Base-by-base conservation (phyloP, 2,329 filamentous ascomycete species). In the Pyricularia pennisetigena region DNA sequence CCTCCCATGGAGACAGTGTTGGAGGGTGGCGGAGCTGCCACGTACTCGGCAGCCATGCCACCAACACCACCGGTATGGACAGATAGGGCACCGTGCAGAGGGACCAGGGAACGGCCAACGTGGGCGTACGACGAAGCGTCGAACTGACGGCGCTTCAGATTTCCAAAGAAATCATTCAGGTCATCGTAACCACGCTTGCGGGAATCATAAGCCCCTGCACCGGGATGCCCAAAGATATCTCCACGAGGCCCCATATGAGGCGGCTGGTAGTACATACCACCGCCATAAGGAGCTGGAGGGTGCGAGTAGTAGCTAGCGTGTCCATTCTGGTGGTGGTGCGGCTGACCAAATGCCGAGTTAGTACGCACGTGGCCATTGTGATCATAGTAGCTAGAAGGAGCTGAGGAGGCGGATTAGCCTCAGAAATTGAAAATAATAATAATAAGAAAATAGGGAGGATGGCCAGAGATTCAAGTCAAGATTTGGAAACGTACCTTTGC, bases 81-180 rank as follows among this genome's bases (percentile, higher is more conserved):
- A 76, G 79, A 87, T 75, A 85, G 89, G 79, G 90, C 83, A 67
- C 88, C 87, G 76, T 95, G 92, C 14, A 97, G 85, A 70, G 91
- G 90, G 77, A 94, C 86, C 69, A 99, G 85, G 70, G 94, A 90
- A 76, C 95, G 92, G 73, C 93, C 93, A 71, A 99, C 93, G 75
- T 96, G 92, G 69, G 90, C 86, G 79, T 97, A 98, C n/a, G 91
- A 95, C 68, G 85, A 85, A 3, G 94, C 91, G 76, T 98, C 93
- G 72, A 98, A 91, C 74, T 93, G 89, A 75, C 93, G 91, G 74
- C 94, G 92, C 70, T 97, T 98, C 73, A 93, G 89, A 76, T 92
- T 93, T 72, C 91, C 92, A 72, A 98, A 97, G 81, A 98, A 97
- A 77, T 97, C 93, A 76, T 97, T 94, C 69, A 97, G 82, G 69